Evolutionary conservation across 2,329 filamentous ascomycete species (phyloP).

Genomic region (Colletotrichum trifolii): DNA sequence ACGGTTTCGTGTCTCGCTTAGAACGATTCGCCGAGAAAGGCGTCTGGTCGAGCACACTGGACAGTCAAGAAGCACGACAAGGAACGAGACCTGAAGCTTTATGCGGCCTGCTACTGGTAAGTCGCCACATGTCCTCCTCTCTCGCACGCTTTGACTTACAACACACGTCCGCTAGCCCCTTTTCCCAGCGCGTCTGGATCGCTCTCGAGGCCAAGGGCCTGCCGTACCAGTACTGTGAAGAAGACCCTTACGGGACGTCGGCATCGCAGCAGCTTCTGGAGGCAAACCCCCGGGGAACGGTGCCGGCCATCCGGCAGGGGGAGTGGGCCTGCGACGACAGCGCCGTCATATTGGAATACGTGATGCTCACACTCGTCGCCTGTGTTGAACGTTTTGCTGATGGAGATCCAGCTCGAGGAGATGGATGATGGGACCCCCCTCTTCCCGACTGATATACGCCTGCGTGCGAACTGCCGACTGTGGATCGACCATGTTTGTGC

Average conservation of each 20-base stretch:
- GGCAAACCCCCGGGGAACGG: constrained; percentile 79
- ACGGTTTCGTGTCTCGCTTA: not conserved
- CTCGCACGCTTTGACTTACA: too few species aligned
- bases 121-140: constrained; percentile 38
- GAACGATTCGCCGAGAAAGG: constrained; percentile 61
- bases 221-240: constrained; percentile 86
- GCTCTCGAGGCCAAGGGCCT: constrained; percentile 83
- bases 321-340: constrained; percentile 88
- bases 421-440: constrained; percentile 69
- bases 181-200: constrained; percentile 91
- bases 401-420: constrained; percentile 74
- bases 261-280: constrained; percentile 68
- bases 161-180: constrained; percentile 65
- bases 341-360: constrained; percentile 86
- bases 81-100: constrained; percentile 79
- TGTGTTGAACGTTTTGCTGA: constrained; percentile 3
- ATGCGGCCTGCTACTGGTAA: constrained; percentile 86
- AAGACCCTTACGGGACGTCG: constrained; percentile 82
- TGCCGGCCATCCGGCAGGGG: constrained; percentile 81
- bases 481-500: constrained; percentile 82
- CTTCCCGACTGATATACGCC: constrained; percentile 72
- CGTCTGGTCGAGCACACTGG: constrained; percentile 75
- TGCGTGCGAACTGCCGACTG: constrained; percentile 78
- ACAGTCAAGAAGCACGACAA: constrained; percentile 78
- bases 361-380: constrained; percentile 48